A percentile compares a stretch with the other conserved stretches of the same genome.
phyloP scores from a whole-genome alignment of 441 rosid species.

The Eruca vesicaria region DNA sequence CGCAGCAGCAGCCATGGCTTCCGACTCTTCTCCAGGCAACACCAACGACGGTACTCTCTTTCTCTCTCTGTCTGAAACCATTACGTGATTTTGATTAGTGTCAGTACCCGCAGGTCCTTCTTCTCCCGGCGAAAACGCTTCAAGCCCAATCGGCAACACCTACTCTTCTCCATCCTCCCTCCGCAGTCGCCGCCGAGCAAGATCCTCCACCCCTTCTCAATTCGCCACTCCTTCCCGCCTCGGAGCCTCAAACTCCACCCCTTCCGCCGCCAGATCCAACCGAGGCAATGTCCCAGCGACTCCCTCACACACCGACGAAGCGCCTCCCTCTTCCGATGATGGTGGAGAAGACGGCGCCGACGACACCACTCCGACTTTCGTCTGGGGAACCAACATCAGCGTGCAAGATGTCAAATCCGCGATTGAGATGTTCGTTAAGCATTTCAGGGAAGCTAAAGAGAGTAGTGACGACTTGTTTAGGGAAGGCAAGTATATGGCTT shows the following conservation, averaged over 20 bases:
- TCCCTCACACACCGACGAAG: conserved; percentile 46
- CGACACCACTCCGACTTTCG: conserved; percentile 72
- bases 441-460: conserved; percentile 60
- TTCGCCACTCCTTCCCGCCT: conserved; percentile 56
- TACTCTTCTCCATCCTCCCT: conserved; percentile 57
- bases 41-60: conserved; percentile 43
- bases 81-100: neutral
- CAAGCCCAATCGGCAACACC: conserved; percentile 76
- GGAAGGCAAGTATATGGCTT: conserved; percentile 89
- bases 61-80: neutral
- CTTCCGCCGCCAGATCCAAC: conserved; percentile 37
- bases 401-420: conserved; percentile 89
- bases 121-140: conserved; percentile 64
- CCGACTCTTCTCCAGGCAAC: conserved; percentile 57
- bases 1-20: conserved; percentile 66
- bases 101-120: conserved; percentile 53
- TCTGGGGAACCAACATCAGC: conserved; percentile 96
- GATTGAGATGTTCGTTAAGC: conserved; percentile 82
- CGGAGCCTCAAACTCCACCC: conserved; percentile 43
- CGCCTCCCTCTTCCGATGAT: conserved; percentile 60
- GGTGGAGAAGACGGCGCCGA: conserved; percentile 71
- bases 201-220: conserved; percentile 28
- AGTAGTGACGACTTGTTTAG: conserved; percentile 46
- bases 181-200: conserved; percentile 25
- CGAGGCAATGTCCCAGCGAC: conserved; percentile 32